phyloP scores from a whole-genome alignment of 495 filamentous ascomycete genomes.

The Penicillium lagena region DNA sequence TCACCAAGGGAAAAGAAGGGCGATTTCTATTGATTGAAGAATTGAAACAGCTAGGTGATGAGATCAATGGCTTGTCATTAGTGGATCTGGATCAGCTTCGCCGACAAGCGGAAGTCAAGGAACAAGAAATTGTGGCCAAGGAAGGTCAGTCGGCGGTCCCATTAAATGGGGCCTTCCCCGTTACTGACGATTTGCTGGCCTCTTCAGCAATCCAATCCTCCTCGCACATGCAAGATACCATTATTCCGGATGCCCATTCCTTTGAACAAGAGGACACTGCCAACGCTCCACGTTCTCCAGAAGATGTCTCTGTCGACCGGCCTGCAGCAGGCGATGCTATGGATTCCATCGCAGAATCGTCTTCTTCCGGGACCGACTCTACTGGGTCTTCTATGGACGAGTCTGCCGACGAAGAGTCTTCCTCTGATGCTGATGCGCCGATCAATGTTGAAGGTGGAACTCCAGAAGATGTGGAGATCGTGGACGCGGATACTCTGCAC shows the following conservation, averaged over 20 bases:
- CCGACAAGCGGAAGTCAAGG: conserved; percentile 17
- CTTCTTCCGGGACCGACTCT: conserved; percentile 18
- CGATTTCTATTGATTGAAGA: conserved; percentile 45
- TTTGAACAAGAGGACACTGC: too few relatives aligned
- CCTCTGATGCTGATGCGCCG: neutral
- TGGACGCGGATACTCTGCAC: neutral
- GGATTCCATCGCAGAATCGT: conserved; percentile 4
- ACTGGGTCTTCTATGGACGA: conserved; percentile 38
- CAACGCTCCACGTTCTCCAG: neutral
- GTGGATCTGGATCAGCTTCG: conserved; percentile 35
- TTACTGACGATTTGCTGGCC: too few relatives aligned
- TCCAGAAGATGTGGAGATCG: neutral
- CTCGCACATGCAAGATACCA: too few relatives aligned
- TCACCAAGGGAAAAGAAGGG: conserved; percentile 38
- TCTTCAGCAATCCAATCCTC: too few relatives aligned
- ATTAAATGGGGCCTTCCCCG: too few relatives aligned
- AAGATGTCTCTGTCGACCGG: neutral
- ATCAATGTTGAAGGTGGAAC: neutral
- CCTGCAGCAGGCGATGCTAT: neutral
- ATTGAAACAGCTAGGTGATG: conserved; percentile 43
- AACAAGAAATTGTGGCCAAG: conserved; percentile 15
- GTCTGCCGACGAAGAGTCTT: conserved; percentile 17
- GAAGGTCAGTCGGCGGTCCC: conserved; percentile 11
- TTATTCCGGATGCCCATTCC: neutral
- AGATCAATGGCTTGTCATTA: conserved; percentile 37